Base-by-base conservation (phyloP, 306 rosid species). In the Prunus fruticosa region DNA sequence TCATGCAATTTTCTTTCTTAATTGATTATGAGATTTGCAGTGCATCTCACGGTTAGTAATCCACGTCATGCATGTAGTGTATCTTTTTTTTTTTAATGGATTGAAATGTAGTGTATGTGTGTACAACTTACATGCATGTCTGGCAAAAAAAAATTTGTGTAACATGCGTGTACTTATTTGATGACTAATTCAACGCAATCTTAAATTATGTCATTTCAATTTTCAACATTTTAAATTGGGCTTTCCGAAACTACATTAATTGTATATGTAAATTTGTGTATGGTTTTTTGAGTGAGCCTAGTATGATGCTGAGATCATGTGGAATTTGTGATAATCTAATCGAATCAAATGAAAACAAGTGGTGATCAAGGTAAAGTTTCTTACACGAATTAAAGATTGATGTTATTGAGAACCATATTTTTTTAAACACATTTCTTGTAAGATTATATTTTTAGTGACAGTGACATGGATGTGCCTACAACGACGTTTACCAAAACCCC, bases 321-420 rank as follows among this genome's bases (percentile, higher is more conserved):
- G 47, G 62, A 20, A 14, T 12, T n/a, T 56, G 9, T 20, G 28
- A 41, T 41, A 28, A 53, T 32, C 53, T 13, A 30, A 34, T 12
- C 76, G 50, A 20, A 52, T 71, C 76, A 71, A 4, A 54, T 71
- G 65, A 54, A 71, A 54, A 54, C 52, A 53, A 71, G 5, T 11
- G 64, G 20, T n/a, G 8, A 38, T 51, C 20, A 12, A 20, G 28
- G 3, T 51, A 30, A 8, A 54, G 34, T 72, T 56, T 16, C 53
- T 72, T 43, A 16, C 22, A 18, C 9, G 30, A 18, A 38, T 41
- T 5, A 57, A 72, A 72, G 16, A 45, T 19, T 1, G 23, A 6
- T 22, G 6, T 13, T 11, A 2, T 4, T 11, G n/a, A 51, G 4
- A 51, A 46, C 20, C 38, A 13, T 25, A 11, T 6, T 3, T 41